Conservation (phyloP, 169 alveolate species). For the Plasmodium vivax region DNA sequence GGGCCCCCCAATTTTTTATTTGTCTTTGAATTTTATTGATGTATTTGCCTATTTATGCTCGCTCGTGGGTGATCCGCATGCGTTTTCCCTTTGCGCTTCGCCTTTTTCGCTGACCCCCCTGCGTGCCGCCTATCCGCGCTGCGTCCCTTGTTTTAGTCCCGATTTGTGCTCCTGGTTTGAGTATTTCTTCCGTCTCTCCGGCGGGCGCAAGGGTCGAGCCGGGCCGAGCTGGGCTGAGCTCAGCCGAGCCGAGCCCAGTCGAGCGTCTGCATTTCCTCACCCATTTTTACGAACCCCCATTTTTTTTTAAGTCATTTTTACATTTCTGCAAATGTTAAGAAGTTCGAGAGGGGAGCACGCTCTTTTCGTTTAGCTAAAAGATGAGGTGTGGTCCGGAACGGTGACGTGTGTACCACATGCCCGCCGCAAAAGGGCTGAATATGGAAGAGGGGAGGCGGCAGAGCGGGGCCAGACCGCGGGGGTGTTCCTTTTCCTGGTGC, state of each 20-base stretch:
- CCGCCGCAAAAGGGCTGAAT: neutral
- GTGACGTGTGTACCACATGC: neutral
- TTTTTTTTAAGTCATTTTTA: neutral
- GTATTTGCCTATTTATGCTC: neutral
- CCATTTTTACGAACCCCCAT: neutral
- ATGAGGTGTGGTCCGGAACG: neutral
- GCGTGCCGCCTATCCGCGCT: neutral
- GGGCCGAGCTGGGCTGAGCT: neutral
- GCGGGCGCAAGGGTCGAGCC: neutral
- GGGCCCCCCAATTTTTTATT: neutral
- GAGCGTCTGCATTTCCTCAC: neutral
- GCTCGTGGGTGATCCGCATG: neutral
- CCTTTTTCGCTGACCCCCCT: neutral
- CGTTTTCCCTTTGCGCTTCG: neutral
- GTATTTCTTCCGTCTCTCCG: conserved; percentile 3
- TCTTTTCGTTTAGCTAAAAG: neutral
- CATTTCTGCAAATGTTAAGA: neutral
- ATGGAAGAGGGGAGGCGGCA: neutral
- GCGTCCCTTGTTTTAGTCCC: neutral
- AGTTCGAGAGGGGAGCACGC: neutral
- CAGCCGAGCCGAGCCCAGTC: neutral
- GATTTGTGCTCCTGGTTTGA: neutral
- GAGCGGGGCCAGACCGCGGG: neutral
- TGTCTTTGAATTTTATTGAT: neutral
- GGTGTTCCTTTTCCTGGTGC: neutral